phyloP scores from a whole-genome alignment of 2,329 filamentous ascomycete genomes.

The Claviceps quebecensis region DNA sequence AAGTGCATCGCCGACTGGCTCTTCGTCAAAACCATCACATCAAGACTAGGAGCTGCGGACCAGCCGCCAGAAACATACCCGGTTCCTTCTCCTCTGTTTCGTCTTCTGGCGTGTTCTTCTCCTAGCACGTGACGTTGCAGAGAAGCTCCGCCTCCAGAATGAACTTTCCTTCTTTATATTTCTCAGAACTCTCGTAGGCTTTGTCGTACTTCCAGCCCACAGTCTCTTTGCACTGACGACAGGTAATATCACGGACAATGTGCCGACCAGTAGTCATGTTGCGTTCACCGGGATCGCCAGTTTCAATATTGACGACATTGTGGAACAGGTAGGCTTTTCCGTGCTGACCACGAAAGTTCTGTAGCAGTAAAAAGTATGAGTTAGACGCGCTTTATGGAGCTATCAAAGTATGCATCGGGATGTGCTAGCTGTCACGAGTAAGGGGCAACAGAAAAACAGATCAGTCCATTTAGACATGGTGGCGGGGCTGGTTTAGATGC shows the following conservation, averaged over 20 bases:
- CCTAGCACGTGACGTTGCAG: slow-evolving; percentile 50
- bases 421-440: background rate
- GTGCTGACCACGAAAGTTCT: slow-evolving; percentile 98
- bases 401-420: too few relatives aligned
- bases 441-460: too few relatives aligned
- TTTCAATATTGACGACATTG: slow-evolving; percentile 78
- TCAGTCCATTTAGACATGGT: too few relatives aligned
- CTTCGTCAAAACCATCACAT: too few relatives aligned
- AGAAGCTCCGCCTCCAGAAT: slow-evolving; percentile 88
- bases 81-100: background rate
- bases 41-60: too few relatives aligned
- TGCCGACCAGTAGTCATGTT: slow-evolving; percentile 97
- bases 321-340: slow-evolving; percentile 97
- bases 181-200: slow-evolving; percentile 80
- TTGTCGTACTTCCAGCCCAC: slow-evolving; percentile 99
- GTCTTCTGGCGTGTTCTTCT: too few relatives aligned
- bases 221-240: slow-evolving; percentile 78
- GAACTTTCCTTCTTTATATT: slow-evolving; percentile 98
- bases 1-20: too few relatives aligned
- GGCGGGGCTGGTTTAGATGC: too few relatives aligned
- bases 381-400: background rate
- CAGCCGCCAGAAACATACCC: background rate
- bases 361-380: background rate
- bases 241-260: slow-evolving; percentile 84
- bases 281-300: slow-evolving; percentile 75